Conservation (phyloP, 805 yeast species). For the Ascoidea asiatica region DNA sequence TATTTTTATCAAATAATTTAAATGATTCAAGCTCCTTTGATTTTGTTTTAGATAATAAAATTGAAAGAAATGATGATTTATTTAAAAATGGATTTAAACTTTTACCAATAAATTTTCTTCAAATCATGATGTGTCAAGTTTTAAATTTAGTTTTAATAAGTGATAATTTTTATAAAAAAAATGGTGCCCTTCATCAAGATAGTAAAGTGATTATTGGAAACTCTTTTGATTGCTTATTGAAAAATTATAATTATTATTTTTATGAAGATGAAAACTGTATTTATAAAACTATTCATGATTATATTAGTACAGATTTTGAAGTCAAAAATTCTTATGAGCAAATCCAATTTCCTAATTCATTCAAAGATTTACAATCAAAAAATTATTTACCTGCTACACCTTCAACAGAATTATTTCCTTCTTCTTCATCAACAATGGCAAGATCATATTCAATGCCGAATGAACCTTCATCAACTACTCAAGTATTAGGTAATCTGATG, state of each 20-base stretch:
- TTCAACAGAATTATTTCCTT: too few species aligned
- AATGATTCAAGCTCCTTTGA: neutral
- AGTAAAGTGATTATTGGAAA: neutral
- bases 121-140: neutral
- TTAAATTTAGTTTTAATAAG: neutral
- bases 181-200: neutral
- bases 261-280: neutral
- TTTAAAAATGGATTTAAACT: conserved; percentile 8
- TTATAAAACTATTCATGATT: neutral
- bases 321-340: neutral
- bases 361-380: too few species aligned
- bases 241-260: too few species aligned
- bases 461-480: too few species aligned
- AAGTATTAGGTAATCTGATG: too few species aligned
- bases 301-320: neutral
- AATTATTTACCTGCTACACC: too few species aligned
- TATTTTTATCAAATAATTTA: too few species aligned
- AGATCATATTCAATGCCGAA: too few species aligned
- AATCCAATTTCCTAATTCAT: too few species aligned
- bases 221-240: neutral
- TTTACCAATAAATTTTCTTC: conserved; percentile 5
- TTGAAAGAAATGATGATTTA: neutral
- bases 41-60: neutral
- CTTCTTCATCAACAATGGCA: too few species aligned
- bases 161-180: conserved; percentile 1